Percentiles rank a stretch among this genome's conserved stretches.
Evolutionary conservation across 179 eudicot genomes (phyloP).

Genomic region (Sideroxylon spinosum): DNA sequence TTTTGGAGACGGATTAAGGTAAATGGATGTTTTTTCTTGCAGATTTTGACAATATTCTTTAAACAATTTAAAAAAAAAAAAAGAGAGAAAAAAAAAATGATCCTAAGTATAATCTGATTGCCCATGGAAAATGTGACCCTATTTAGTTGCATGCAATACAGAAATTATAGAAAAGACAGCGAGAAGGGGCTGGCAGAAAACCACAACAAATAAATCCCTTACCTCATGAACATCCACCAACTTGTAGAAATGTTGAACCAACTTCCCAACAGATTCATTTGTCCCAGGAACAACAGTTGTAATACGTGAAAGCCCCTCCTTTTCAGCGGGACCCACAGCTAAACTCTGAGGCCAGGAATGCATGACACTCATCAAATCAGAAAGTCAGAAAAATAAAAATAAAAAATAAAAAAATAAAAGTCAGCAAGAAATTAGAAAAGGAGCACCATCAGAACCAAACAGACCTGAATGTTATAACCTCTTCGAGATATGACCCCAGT

Average conservation of each 20-base stretch:
- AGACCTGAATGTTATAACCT: conserved; percentile 83
- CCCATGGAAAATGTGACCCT: not conserved
- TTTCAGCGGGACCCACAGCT: conserved; percentile 88
- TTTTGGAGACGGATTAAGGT: not conserved
- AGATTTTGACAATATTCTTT: too few relatives aligned
- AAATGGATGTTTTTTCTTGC: too few relatives aligned
- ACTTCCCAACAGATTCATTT: conserved; percentile 62
- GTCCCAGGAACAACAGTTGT: conserved; percentile 96
- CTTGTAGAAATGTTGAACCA: conserved; percentile 78
- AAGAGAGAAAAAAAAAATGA: not conserved
- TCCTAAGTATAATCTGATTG: not conserved
- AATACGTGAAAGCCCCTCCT: conserved; percentile 70
- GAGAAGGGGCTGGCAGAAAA: not conserved
- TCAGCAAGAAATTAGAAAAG: not conserved
- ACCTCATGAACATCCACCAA: conserved; percentile 87
- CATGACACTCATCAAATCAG: not conserved
- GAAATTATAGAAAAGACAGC: not conserved
- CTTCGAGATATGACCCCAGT: conserved; percentile 77
- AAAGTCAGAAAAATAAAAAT: not conserved
- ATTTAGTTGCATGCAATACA: not conserved
- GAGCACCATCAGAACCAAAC: conserved; percentile 7
- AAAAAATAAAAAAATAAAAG: not conserved
- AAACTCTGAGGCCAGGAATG: conserved; percentile 52
- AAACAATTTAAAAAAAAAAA: not conserved
- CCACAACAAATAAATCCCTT: conserved; percentile 15